Conservation (phyloP, 208 protist species). For the Trypanosomatidae sp. region DNA sequence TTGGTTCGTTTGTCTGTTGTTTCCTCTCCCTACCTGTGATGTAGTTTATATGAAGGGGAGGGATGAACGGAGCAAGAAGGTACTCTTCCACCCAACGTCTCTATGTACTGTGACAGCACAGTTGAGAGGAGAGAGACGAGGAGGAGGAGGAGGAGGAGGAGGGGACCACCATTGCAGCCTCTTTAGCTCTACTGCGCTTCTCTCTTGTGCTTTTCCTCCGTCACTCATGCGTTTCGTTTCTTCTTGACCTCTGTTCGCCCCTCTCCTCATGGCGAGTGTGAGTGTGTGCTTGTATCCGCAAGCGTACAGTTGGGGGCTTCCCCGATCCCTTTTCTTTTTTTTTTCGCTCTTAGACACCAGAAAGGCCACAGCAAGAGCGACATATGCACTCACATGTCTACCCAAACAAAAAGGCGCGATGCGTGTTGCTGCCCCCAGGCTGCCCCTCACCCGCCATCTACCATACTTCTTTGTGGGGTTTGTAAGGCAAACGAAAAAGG, state of each 20-base stretch:
- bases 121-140: not conserved
- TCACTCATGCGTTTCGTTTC: not conserved
- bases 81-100: not conserved
- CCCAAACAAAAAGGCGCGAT: not conserved
- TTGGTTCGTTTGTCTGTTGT: not conserved
- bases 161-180: not conserved
- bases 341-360: not conserved
- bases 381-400: not conserved
- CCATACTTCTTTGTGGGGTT: not conserved
- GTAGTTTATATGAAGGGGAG: slow-evolving; percentile 1
- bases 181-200: not conserved
- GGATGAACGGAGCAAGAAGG: not conserved
- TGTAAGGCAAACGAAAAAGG: no score
- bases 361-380: no score
- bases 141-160: not conserved
- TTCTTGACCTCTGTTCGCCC: no score
- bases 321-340: not conserved
- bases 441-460: not conserved
- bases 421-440: not conserved
- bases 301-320: not conserved
- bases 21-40: not conserved
- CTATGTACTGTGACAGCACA: not conserved
- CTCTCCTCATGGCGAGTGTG: not conserved
- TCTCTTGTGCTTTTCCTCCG: not conserved
- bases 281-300: slow-evolving; percentile 1